Conservation (phyloP, 768 basidiomycete genomes). For the Dacryopinax primogenitus region DNA sequence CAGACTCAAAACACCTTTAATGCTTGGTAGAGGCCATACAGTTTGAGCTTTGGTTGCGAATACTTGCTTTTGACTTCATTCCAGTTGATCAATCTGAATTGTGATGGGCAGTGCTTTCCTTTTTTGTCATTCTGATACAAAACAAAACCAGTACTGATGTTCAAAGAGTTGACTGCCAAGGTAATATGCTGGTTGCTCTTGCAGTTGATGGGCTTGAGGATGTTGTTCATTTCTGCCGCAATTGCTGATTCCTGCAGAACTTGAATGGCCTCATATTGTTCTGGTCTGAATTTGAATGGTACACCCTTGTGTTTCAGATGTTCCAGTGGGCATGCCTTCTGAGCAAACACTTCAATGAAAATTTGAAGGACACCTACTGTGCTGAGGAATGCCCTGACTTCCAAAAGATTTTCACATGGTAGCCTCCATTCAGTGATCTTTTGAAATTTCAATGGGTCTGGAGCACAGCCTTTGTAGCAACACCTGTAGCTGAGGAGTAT, state of each 20-base stretch:
- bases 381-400: slow-evolving; percentile 26
- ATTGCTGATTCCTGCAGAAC: background rate
- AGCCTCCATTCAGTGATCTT: slow-evolving; percentile 27
- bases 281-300: slow-evolving; percentile 5
- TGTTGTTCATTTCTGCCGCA: background rate
- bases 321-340: slow-evolving; percentile 19
- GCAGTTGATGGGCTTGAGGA: background rate
- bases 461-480: slow-evolving; percentile 26
- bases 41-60: too few species aligned
- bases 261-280: slow-evolving; percentile 6
- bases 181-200: background rate
- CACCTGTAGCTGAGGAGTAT: slow-evolving; percentile 31
- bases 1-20: too few species aligned
- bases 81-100: too few species aligned
- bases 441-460: slow-evolving; percentile 21
- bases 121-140: background rate
- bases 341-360: slow-evolving; percentile 25
- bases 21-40: too few species aligned
- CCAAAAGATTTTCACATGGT: slow-evolving; percentile 16
- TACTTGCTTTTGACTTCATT: too few species aligned
- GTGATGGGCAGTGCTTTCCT: too few species aligned
- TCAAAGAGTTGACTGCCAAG: background rate
- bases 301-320: slow-evolving; percentile 9
- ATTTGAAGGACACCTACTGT: slow-evolving; percentile 21
- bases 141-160: background rate